These are phyloP conservation scores for Aspergillus steynii DNA, from an alignment of 495 filamentous ascomycete genomes.

Conservation along the genomic window DNA sequence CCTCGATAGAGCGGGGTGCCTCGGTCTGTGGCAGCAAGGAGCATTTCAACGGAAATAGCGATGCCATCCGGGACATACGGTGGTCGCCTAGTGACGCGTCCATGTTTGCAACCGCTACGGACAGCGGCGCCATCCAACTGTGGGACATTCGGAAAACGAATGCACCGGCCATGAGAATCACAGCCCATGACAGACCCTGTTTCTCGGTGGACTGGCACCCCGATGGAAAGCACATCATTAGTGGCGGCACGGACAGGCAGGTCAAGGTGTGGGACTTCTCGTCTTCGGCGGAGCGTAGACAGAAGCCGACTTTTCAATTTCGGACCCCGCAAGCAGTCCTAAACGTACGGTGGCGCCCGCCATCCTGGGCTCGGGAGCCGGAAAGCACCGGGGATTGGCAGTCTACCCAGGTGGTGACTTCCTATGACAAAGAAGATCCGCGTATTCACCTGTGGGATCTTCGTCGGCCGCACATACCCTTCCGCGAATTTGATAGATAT, in stretches of 20 bases:
- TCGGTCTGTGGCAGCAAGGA: constrained; percentile 56
- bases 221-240: constrained; percentile 86
- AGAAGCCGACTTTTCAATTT: constrained; percentile 67
- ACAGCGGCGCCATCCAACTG: constrained; percentile 73
- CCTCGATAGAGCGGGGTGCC: constrained; percentile 46
- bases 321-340: constrained; percentile 68
- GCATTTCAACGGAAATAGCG: constrained; percentile 63
- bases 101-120: constrained; percentile 86
- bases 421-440: constrained; percentile 65
- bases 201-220: constrained; percentile 93
- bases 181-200: constrained; percentile 80
- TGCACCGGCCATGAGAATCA: constrained; percentile 67
- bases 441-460: constrained; percentile 91
- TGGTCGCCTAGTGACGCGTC: constrained; percentile 86
- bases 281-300: constrained; percentile 70
- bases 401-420: constrained; percentile 67
- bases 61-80: constrained; percentile 81
- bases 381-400: constrained; percentile 64
- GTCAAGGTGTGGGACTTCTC: constrained; percentile 94
- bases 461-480: constrained; percentile 80
- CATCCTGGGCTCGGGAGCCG: constrained; percentile 68
- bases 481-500: constrained; percentile 79
- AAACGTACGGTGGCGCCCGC: constrained; percentile 83
- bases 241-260: constrained; percentile 77
- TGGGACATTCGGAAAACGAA: constrained; percentile 67